A percentile compares a stretch with the other conserved stretches of the same genome.
Evolutionary conservation across 306 rosid genomes (phyloP).

Genomic region (Luffa aegyptiaca): DNA sequence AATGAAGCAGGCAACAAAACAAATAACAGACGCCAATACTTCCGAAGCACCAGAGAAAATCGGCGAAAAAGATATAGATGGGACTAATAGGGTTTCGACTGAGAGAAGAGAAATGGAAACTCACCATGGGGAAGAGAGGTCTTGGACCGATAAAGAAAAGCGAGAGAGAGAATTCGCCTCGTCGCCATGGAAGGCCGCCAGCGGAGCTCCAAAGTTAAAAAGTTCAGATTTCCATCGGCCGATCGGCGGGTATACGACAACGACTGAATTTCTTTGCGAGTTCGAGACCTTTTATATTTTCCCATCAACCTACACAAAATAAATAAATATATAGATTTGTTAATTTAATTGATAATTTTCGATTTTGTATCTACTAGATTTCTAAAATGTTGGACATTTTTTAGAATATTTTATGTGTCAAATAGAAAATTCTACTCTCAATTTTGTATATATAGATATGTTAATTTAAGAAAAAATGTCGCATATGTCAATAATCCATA

Average conservation of each 20-base stretch:
- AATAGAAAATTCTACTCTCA: no score
- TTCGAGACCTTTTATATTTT: neutral
- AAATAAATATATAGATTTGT: no score
- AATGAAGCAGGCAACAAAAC: neutral
- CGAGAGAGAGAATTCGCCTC: slow-evolving; percentile 28
- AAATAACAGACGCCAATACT: neutral
- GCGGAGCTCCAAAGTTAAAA: neutral
- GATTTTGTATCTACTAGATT: no score
- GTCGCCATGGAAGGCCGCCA: slow-evolving; percentile 26
- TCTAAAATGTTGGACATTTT: no score
- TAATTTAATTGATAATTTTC: no score
- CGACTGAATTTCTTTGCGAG: neutral
- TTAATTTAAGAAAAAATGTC: no score
- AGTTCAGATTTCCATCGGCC: neutral
- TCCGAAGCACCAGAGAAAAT: neutral
- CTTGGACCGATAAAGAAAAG: slow-evolving; percentile 12
- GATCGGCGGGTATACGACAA: neutral
- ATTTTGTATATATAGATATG: no score
- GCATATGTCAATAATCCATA: no score
- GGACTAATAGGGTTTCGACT: neutral
- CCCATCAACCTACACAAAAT: neutral
- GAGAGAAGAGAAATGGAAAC: neutral
- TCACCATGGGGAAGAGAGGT: slow-evolving; percentile 21
- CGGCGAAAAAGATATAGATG: neutral
- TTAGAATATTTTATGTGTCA: no score